A percentile compares a stretch with the other conserved stretches of the same genome.
Evolutionary conservation across 257 asterid genomes (phyloP).

Genomic region (Solanum raphanifolium): DNA sequence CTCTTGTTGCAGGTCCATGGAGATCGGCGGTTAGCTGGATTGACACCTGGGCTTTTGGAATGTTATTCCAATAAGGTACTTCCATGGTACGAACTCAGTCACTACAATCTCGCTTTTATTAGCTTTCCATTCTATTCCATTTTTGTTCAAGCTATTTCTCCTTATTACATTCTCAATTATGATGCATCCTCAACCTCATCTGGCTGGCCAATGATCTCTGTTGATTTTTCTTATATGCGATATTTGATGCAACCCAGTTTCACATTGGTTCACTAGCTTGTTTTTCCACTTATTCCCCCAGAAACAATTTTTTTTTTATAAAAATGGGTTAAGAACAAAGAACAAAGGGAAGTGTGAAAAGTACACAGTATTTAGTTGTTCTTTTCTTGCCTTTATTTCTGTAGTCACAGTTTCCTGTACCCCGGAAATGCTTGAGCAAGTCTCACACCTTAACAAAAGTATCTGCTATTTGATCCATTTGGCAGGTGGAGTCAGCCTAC

Average conservation of each 20-base stretch:
- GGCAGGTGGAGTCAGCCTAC: neutral
- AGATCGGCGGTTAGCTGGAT: constrained; percentile 31
- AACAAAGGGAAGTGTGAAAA: neutral
- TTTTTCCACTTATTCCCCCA: neutral
- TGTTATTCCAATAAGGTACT: constrained; percentile 58
- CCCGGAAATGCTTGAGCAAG: neutral
- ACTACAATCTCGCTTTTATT: neutral
- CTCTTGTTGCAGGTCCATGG: constrained; percentile 43
- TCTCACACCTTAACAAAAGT: neutral
- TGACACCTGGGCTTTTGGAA: constrained; percentile 59
- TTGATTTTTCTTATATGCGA: neutral
- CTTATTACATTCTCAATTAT: neutral
- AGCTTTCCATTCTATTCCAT: neutral
- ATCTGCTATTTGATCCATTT: neutral
- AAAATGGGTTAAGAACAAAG: neutral
- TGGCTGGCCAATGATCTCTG: neutral
- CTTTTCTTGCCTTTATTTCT: neutral
- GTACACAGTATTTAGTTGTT: neutral
- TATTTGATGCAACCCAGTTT: neutral
- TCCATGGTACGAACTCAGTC: constrained; percentile 53
- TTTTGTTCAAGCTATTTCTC: neutral
- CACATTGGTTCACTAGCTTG: neutral
- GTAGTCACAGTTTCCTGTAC: neutral
- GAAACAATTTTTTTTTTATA: too few species aligned
- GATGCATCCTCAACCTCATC: neutral